phyloP scores from a whole-genome alignment of 2,329 filamentous ascomycete species.

The Ceratocystis variospora region DNA sequence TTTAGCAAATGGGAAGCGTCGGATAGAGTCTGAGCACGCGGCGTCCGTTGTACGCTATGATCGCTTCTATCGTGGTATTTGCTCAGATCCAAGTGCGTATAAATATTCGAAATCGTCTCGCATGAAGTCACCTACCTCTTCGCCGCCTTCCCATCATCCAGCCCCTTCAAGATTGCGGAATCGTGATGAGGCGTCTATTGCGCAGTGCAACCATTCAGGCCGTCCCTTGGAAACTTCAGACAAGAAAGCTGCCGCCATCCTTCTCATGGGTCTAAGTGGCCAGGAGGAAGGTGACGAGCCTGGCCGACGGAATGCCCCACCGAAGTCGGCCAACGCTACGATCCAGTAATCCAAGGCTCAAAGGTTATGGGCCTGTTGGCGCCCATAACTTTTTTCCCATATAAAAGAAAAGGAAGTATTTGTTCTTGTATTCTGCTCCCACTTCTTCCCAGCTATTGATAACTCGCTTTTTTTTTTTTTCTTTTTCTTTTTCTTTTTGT shows the following conservation, averaged over 20 bases:
- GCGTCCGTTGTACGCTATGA: constrained; percentile 12
- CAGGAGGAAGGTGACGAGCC: constrained; percentile 24
- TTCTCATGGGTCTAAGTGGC: constrained; percentile 36
- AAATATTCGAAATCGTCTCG: constrained; percentile 2
- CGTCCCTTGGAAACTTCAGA: constrained; percentile 23
- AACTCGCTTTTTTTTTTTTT: not conserved
- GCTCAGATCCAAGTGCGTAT: constrained; percentile 8
- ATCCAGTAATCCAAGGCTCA: constrained; percentile 28
- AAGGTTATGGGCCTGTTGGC: constrained; percentile 22
- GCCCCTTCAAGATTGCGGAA: not conserved
- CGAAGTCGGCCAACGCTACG: constrained; percentile 14
- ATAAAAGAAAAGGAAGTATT: not conserved
- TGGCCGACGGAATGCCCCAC: constrained; percentile 14
- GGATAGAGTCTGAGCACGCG: constrained; percentile 12
- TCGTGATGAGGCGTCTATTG: not conserved
- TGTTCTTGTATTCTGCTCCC: not conserved
- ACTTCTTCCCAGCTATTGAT: not conserved
- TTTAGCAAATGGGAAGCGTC: constrained; percentile 6
- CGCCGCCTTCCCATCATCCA: not conserved
- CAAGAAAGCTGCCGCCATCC: constrained; percentile 33
- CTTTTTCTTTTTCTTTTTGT: not conserved
- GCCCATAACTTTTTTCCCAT: not conserved
- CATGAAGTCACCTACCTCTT: not conserved
- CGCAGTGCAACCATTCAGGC: not conserved
- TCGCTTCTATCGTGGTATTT: not conserved